Evolutionary conservation across 306 rosid species (phyloP).

Genomic region (Astragalus membranaceus): DNA sequence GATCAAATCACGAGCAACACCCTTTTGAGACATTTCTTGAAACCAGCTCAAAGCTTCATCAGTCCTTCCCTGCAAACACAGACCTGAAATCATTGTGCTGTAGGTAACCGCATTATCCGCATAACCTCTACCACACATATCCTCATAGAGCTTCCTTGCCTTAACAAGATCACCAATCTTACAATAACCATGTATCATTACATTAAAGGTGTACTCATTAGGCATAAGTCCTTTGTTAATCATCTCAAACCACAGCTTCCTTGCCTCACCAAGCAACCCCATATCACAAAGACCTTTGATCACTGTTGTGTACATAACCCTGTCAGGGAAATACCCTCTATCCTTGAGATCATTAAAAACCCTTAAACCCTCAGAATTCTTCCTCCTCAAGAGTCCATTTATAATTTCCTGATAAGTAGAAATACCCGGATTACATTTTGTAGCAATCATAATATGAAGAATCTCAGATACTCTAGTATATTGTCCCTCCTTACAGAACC

Average conservation of each 20-base stretch:
- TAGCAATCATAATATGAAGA: constrained; percentile 61
- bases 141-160: constrained; percentile 46
- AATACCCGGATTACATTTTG: constrained; percentile 33
- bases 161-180: constrained; percentile 38
- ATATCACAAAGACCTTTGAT: constrained; percentile 49
- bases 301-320: constrained; percentile 66
- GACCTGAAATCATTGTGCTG: constrained; percentile 45
- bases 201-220: constrained; percentile 50
- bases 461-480: constrained; percentile 51
- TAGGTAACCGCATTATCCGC: constrained; percentile 35
- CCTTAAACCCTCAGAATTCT: constrained; percentile 34
- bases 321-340: constrained; percentile 72
- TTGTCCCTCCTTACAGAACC: constrained; percentile 42
- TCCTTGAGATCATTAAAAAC: constrained; percentile 65
- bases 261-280: constrained; percentile 47
- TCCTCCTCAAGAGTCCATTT: constrained; percentile 43
- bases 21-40: constrained; percentile 52
- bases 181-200: constrained; percentile 46
- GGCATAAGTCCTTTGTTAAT: constrained; percentile 56
- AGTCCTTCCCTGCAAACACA: constrained; percentile 44
- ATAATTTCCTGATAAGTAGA: constrained; percentile 58
- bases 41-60: constrained; percentile 51
- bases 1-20: constrained; percentile 38
- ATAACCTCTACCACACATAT: constrained; percentile 55
- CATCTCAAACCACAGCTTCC: constrained; percentile 87